Base-by-base conservation (phyloP, 306 rosid species). In the Trifolium fragiferum region DNA sequence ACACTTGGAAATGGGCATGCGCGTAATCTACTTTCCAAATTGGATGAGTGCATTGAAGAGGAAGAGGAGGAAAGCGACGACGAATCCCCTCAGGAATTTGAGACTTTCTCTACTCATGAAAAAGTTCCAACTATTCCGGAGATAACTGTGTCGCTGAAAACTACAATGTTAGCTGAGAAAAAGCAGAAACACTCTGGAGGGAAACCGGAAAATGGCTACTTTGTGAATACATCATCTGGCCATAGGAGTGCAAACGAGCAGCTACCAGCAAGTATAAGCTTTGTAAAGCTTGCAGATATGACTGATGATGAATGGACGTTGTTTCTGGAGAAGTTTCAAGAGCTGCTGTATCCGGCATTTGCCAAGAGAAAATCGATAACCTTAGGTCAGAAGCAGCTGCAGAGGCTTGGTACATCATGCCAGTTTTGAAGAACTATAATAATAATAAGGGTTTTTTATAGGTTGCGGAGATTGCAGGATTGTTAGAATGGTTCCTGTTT, bases 321-420 rank as follows among this genome's bases (percentile, higher is more conserved):
- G 76, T 94, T 90, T 84, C 88, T 86, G 43, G 93, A 90, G 75
- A 92, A 85, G 88, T 88, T 94, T 79, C 88, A 81, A 59, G 93
- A 89, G 85, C 79, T 90, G 84, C 85, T 94, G 72, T 4, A 53
- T 76, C 93, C 98, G 19, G 99, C 97, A 73, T 90, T 94, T 55
- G 90, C 76, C 0, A 86, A 85, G 72, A 85, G 98, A 73, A 91
- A 89, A 61, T 85, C 89, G 1, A 79, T 83, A 66, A 84, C 92
- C 77, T 70, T 66, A 59, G 96, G 98, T 58, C 96, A 92, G 88
- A 90, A 85, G 87, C 97, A 82, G 91, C 88, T 89, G 71, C 97
- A 79, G 91, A 92, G 98, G 90, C 98, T 94, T 44, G 99, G 99
- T 78, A 94, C 98, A 60, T 94, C 99, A 40, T 94, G 99, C 96